These are phyloP conservation scores for Danielozyma ontarioensis DNA, from an alignment of 805 yeast genomes.

Conservation along the genomic window DNA sequence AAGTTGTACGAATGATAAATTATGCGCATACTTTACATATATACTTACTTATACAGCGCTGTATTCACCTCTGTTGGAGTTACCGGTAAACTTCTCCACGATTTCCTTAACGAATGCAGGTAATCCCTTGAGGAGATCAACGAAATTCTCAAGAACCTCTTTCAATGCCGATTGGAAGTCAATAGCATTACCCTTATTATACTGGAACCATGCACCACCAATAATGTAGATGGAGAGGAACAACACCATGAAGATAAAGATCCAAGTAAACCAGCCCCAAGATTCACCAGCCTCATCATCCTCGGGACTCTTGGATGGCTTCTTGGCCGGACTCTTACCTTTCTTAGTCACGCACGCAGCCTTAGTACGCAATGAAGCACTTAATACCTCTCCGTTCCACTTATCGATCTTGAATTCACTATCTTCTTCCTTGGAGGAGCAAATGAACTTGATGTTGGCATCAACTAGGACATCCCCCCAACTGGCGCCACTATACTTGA, in stretches of 20 bases:
- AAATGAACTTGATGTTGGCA: conserved; percentile 44
- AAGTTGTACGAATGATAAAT: no score
- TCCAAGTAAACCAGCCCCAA: conserved; percentile 82
- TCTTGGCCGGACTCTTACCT: conserved; percentile 17
- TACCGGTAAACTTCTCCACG: conserved; percentile 57
- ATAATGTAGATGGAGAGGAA: conserved; percentile 66
- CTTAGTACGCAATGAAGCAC: conserved; percentile 24
- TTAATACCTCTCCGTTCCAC: conserved; percentile 34
- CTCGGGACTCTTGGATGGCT: conserved; percentile 13
- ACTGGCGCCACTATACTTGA: conserved; percentile 45
- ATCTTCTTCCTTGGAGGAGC: conserved; percentile 29
- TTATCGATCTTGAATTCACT: conserved; percentile 19
- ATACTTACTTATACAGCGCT: conserved; percentile 72
- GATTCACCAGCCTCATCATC: conserved; percentile 34
- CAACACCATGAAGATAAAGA: conserved; percentile 69
- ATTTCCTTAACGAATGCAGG: conserved; percentile 70
- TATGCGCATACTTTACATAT: no score
- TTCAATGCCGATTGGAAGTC: conserved; percentile 69
- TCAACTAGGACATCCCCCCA: conserved; percentile 66
- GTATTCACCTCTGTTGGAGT: conserved; percentile 76
- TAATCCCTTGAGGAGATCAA: conserved; percentile 51
- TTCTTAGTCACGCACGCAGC: conserved; percentile 37
- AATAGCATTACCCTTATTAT: conserved; percentile 63
- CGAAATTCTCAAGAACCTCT: conserved; percentile 66
- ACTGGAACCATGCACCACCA: conserved; percentile 71